Conservation (phyloP, 1,284 basidiomycete species). For the Phellinidium pouzarii region DNA sequence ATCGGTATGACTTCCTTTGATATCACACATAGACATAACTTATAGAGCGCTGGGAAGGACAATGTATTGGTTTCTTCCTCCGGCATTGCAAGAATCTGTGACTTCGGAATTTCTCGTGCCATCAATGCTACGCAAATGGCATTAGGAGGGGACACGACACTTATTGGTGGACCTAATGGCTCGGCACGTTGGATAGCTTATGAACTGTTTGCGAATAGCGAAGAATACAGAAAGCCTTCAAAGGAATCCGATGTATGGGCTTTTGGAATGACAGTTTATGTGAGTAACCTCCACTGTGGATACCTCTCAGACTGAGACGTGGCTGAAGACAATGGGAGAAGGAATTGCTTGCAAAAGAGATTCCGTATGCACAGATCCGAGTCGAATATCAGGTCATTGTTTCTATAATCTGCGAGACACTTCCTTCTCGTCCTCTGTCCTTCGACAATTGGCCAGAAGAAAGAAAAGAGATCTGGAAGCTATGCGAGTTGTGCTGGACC, state of each 20-base stretch:
- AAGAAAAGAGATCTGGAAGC: no score
- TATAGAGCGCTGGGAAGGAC: slow-evolving; percentile 1
- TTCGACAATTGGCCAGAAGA: no score
- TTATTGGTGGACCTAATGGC: not conserved
- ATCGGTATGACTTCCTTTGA: not conserved
- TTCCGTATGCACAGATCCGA: no score
- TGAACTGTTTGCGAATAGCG: not conserved
- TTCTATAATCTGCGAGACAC: no score
- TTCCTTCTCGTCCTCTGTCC: no score
- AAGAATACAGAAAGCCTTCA: not conserved
- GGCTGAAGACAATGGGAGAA: no score
- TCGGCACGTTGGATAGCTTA: not conserved
- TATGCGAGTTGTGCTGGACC: no score
- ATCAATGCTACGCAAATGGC: not conserved
- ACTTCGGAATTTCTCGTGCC: not conserved
- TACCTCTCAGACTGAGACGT: no score
- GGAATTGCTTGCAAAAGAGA: no score
- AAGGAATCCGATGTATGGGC: slow-evolving; percentile 15
- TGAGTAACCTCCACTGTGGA: no score
- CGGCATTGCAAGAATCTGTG: slow-evolving; percentile 3
- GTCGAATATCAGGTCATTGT: no score
- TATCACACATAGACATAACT: not conserved
- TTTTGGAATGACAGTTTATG: slow-evolving; percentile 13
- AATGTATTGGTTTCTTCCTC: not conserved
- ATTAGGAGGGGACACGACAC: not conserved